These are phyloP conservation scores for Boletus albobrunnescens DNA, from an alignment of 1,284 basidiomycete genomes.

Conservation along the genomic window DNA sequence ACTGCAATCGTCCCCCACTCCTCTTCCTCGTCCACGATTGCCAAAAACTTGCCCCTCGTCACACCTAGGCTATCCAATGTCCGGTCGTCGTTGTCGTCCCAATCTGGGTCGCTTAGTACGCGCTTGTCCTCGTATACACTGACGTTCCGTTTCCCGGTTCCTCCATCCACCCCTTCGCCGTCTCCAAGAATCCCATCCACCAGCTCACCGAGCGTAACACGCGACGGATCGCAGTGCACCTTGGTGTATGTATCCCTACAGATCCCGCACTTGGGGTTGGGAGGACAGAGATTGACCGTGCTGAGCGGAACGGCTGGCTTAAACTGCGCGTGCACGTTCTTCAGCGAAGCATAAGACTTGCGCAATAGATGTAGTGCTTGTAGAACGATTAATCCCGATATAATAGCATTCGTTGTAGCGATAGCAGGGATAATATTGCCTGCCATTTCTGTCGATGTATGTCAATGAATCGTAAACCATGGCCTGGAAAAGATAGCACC, in stretches of 20 bases:
- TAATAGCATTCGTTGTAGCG: constrained; percentile 97
- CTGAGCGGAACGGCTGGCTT: constrained; percentile 74
- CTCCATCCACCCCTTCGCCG: constrained; percentile 36
- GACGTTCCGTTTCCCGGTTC: constrained; percentile 54
- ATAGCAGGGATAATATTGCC: constrained; percentile 99
- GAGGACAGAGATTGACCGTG: constrained; percentile 56
- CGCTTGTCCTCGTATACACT: constrained; percentile 83
- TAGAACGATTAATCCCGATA: constrained; percentile 90
- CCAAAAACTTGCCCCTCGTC: constrained; percentile 75
- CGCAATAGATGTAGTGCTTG: constrained; percentile 84
- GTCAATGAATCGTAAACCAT: neutral
- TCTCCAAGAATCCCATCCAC: constrained; percentile 65
- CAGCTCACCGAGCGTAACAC: constrained; percentile 68
- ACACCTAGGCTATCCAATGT: constrained; percentile 73
- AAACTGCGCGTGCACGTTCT: constrained; percentile 72
- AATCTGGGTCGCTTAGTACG: constrained; percentile 83
- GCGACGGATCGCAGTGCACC: constrained; percentile 64
- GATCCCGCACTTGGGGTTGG: constrained; percentile 76
- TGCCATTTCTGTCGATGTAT: constrained; percentile 78
- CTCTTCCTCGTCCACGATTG: constrained; percentile 86
- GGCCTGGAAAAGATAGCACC: constrained; percentile 36
- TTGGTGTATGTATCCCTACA: constrained; percentile 84
- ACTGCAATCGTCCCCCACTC: constrained; percentile 70
- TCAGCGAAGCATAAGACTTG: constrained; percentile 53
- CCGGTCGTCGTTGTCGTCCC: constrained; percentile 77